phyloP scores from a whole-genome alignment of 2,329 filamentous ascomycete species.

The Arthrobotrys musiformis region DNA sequence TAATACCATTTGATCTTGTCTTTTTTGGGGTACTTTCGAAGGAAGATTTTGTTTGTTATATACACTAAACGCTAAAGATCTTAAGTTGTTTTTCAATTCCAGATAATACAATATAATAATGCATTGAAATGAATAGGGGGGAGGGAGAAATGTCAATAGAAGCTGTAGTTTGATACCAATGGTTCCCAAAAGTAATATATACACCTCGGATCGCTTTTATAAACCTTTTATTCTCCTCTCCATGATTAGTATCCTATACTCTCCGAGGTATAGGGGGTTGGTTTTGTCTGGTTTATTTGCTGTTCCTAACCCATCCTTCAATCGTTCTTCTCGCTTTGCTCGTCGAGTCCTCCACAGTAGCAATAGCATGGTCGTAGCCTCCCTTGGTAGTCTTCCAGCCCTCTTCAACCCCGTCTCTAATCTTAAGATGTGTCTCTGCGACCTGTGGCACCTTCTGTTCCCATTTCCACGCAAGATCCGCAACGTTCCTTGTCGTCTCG shows the following conservation, averaged over 20 bases:
- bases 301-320: conserved; percentile 92
- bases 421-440: conserved; percentile 80
- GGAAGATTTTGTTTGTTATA: conserved; percentile 5
- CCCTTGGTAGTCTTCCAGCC: conserved; percentile 78
- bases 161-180: conserved; percentile 13
- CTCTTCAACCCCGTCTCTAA: conserved; percentile 75
- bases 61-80: conserved; percentile 20
- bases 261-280: background rate
- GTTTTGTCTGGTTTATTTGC: conserved; percentile 63
- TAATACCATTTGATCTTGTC: too few species aligned
- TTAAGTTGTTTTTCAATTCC: conserved; percentile 7
- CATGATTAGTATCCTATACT: background rate
- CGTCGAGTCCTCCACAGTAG: conserved; percentile 71
- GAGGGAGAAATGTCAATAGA: background rate
- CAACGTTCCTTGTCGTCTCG: conserved; percentile 88
- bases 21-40: background rate
- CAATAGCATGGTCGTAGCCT: conserved; percentile 76
- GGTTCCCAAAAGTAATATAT: conserved; percentile 3
- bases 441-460: conserved; percentile 88
- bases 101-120: conserved; percentile 6
- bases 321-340: conserved; percentile 71
- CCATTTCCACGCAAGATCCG: conserved; percentile 87
- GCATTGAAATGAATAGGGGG: background rate
- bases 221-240: background rate
- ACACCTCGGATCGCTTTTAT: background rate